phyloP scores from a whole-genome alignment of 805 yeast genomes.

The Deakozyma indianensis region DNA sequence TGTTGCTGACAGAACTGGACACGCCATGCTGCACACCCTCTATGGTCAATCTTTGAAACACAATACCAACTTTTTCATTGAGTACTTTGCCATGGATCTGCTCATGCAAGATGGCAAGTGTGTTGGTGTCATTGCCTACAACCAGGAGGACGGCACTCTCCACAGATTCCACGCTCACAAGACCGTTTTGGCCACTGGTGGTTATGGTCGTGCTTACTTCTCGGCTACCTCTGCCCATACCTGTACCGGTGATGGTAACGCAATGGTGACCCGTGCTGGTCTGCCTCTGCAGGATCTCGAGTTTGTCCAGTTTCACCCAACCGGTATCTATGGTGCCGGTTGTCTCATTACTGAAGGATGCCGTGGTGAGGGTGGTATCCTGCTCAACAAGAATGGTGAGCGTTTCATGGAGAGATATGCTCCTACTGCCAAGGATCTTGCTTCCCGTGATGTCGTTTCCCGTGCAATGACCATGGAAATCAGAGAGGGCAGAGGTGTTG shows the following conservation, averaged over 20 bases:
- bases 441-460: conserved; percentile 96
- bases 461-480: conserved; percentile 98
- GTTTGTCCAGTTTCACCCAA: conserved; percentile 97
- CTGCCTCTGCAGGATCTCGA: conserved; percentile 95
- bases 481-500: conserved; percentile 98
- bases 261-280: conserved; percentile 98
- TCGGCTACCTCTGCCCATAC: conserved; percentile 99
- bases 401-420: conserved; percentile 99
- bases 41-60: conserved; percentile 95
- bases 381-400: conserved; percentile 94
- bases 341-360: conserved; percentile 99
- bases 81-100: conserved; percentile 89
- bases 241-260: conserved; percentile 98
- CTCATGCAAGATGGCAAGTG: conserved; percentile 91
- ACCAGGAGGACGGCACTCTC: conserved; percentile 96
- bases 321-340: conserved; percentile 98
- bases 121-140: conserved; percentile 94
- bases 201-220: conserved; percentile 96
- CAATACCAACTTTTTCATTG: conserved; percentile 96
- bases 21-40: conserved; percentile 85
- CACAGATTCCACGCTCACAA: conserved; percentile 96
- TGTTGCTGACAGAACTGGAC: conserved; percentile 98
- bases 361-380: conserved; percentile 99
- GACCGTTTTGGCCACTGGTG: conserved; percentile 97
- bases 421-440: conserved; percentile 95